phyloP scores from a whole-genome alignment of 495 filamentous ascomycete species.

The Sphaerosporella brunnea region DNA sequence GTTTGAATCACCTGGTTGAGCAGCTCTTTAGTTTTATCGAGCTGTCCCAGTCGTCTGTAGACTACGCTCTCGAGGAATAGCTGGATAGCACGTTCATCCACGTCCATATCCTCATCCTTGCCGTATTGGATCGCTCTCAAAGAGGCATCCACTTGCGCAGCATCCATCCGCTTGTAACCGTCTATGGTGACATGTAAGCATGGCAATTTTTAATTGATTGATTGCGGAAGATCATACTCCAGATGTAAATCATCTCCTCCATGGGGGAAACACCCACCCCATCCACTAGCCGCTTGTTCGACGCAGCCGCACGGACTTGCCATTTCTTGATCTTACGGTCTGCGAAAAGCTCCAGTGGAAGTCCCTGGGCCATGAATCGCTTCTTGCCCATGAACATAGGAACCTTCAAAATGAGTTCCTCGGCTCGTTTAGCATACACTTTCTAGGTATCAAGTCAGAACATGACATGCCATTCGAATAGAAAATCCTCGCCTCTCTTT shows the following conservation, averaged over 20 bases:
- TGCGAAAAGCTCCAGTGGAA: conserved; percentile 84
- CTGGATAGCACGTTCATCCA: conserved; percentile 58
- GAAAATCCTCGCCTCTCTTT: conserved; percentile 26
- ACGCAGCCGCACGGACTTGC: conserved; percentile 52
- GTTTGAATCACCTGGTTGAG: conserved; percentile 49
- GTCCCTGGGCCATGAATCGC: conserved; percentile 67
- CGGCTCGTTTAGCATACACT: conserved; percentile 38
- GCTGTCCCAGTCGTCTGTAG: conserved; percentile 41
- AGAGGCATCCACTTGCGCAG: conserved; percentile 44
- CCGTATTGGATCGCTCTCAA: conserved; percentile 50
- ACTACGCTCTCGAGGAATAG: conserved; percentile 50
- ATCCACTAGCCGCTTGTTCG: conserved; percentile 49
- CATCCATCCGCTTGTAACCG: conserved; percentile 57
- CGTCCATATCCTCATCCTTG: conserved; percentile 40
- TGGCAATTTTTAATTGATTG: too few relatives aligned
- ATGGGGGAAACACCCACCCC: conserved; percentile 67
- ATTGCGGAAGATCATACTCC: conserved; percentile 56
- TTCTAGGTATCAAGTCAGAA: background rate
- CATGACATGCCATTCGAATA: background rate
- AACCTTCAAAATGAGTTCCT: conserved; percentile 50
- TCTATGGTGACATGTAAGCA: too few relatives aligned
- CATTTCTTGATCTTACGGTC: conserved; percentile 74
- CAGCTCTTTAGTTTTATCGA: conserved; percentile 44
- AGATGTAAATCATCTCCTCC: conserved; percentile 93
- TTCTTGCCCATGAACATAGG: conserved; percentile 68